These are phyloP conservation scores for Epichloe amarillans DNA, from an alignment of 2,329 filamentous ascomycete genomes.

Conservation along the genomic window DNA sequence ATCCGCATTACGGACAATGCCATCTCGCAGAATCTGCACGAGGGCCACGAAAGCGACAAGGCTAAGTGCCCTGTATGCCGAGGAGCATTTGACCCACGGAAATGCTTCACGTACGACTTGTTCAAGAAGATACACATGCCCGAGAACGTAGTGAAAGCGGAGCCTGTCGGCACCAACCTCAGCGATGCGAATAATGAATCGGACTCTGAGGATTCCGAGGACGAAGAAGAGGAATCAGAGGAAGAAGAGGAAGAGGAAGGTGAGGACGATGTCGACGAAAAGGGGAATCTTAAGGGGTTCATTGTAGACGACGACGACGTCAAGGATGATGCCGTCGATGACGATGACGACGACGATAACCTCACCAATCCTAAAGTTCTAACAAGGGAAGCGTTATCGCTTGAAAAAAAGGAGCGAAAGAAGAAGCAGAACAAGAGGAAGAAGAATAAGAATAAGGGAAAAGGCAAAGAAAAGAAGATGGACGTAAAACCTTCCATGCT, in stretches of 20 bases:
- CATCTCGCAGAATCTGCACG: conserved; percentile 36
- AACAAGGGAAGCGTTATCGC: conserved; percentile 9
- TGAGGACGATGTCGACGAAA: conserved; percentile 15
- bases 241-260: conserved; percentile 13
- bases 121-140: conserved; percentile 64
- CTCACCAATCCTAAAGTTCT: conserved; percentile 7
- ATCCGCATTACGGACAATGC: conserved; percentile 51
- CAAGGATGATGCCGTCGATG: conserved; percentile 20
- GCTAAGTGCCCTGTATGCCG: conserved; percentile 69
- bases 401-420: not conserved
- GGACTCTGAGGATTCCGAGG: conserved; percentile 8
- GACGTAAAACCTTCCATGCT: conserved; percentile 42
- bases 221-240: not conserved
- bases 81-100: conserved; percentile 48
- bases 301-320: conserved; percentile 21
- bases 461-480: conserved; percentile 27
- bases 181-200: conserved; percentile 18
- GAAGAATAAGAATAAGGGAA: conserved; percentile 19
- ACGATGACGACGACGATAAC: conserved; percentile 3
- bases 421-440: conserved; percentile 8
- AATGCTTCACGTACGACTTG: conserved; percentile 58
- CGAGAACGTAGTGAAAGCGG: conserved; percentile 28
- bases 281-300: conserved; percentile 22
- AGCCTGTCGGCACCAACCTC: conserved; percentile 23
- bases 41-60: conserved; percentile 43